Evolutionary conservation across 305 asterid genomes (phyloP).

Genomic region (Caryopteris hybrid): DNA sequence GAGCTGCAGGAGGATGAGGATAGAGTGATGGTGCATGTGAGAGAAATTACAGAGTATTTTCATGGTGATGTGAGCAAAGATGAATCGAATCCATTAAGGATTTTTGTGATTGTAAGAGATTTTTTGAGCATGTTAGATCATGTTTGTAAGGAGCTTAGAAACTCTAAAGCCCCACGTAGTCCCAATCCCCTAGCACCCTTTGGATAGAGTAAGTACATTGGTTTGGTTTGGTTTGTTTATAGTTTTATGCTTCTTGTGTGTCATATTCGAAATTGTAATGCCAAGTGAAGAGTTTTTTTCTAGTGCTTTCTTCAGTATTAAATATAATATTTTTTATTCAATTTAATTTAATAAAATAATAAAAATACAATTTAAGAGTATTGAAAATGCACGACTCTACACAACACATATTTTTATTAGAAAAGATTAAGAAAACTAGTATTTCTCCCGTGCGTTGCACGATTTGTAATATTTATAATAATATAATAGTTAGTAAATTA

Average conservation of each 20-base stretch:
- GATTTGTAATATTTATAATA: no score
- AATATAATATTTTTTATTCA: no score
- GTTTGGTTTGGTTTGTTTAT: slow-evolving; percentile 24
- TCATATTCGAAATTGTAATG: slow-evolving; percentile 4
- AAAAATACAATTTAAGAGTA: no score
- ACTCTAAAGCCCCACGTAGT: slow-evolving; percentile 38
- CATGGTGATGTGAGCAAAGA: slow-evolving; percentile 90
- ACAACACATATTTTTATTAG: no score
- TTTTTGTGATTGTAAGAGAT: slow-evolving; percentile 87
- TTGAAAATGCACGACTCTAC: no score
- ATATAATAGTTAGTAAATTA: no score
- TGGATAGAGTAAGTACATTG: slow-evolving; percentile 20
- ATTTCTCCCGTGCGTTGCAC: no score
- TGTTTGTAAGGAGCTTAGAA: slow-evolving; percentile 88
- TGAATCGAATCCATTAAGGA: slow-evolving; percentile 68
- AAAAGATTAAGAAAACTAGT: no score
- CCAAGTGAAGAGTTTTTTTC: neutral
- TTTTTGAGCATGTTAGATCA: slow-evolving; percentile 76
- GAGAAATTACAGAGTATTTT: slow-evolving; percentile 80
- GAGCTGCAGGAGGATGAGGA: slow-evolving; percentile 74
- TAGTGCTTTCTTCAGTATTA: neutral
- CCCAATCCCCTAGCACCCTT: slow-evolving; percentile 72
- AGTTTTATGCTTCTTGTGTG: slow-evolving; percentile 14
- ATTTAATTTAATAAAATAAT: no score
- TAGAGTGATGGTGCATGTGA: slow-evolving; percentile 55